Evolutionary conservation across 2,329 filamentous ascomycete species (phyloP).

Genomic region (Venturia aucupariae): DNA sequence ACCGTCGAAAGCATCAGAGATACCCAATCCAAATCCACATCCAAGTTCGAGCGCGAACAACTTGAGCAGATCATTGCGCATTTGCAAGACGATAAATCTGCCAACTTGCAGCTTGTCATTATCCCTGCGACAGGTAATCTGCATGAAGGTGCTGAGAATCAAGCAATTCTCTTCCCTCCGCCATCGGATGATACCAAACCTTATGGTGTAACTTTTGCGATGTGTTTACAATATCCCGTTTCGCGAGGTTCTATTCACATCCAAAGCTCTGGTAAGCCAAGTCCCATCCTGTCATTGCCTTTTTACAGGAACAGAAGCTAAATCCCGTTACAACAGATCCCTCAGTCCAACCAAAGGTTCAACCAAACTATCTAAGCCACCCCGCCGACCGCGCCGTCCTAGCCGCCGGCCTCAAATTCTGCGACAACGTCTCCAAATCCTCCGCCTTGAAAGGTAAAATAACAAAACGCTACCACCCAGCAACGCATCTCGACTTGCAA

Average conservation of each 20-base stretch:
- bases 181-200: not conserved
- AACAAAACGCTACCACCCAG: conserved; percentile 25
- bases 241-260: conserved; percentile 24
- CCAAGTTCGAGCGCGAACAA: conserved; percentile 13
- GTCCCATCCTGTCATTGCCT: conserved; percentile 22
- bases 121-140: not conserved
- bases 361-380: conserved; percentile 23
- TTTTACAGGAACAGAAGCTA: conserved; percentile 20
- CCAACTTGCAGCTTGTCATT: not conserved
- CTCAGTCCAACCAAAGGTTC: conserved; percentile 19
- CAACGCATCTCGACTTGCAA: conserved; percentile 19
- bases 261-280: conserved; percentile 19
- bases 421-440: conserved; percentile 35
- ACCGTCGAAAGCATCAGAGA: not conserved
- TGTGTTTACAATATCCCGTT: conserved; percentile 24
- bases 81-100: not conserved
- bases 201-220: not conserved
- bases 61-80: conserved; percentile 14
- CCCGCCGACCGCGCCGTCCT: conserved; percentile 23
- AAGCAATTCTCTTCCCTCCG: conserved; percentile 16
- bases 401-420: conserved; percentile 27
- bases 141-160: not conserved
- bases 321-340: conserved; percentile 15
- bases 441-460: conserved; percentile 35
- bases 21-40: not conserved